Evolutionary conservation across 2,329 filamentous ascomycete genomes (phyloP), one percentile per base, ranked within the genome.

Genomic region (Chrysoporthe puriensis): DNA sequence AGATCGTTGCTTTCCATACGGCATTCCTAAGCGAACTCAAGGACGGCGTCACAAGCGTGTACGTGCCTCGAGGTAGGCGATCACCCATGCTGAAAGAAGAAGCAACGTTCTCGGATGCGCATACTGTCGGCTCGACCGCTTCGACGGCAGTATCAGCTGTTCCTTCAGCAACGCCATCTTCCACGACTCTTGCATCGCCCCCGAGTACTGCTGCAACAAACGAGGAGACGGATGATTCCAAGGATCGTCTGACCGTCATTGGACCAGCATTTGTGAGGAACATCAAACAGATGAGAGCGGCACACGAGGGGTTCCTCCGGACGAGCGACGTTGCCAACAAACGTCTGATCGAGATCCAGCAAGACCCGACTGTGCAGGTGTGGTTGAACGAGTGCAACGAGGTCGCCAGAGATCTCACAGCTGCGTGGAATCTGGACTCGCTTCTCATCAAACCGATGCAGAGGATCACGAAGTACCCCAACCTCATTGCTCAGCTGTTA

Each of bases 371-470:
- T 72, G 91, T 84, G 76, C 90, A 81, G 84, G 91, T 97, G 62
- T 99, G 96, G 96, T 84, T 98, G 61, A 91, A 91, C 68, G 95
- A 97, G 78, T 99, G 96, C 79, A 94, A 96, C 74, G 90, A 93
- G 73, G 94, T 95, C 74, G 94, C 95, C 14, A 92, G 93, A 73
- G 96, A 97, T 76, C 85, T 99, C 71, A 99, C 96, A 0, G 89
- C 90, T 36, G 95, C 96, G 0, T 99, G 96, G 96, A 92, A 97
- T 77, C 80, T 99, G 69, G 94, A 97, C 77, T 97, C 96, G 0
- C 84, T 99, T n/a, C 86, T 99, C 26, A 95, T 99, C 76, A 99
- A 99, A 79, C 96, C 96, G 1, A 94, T 97, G 77, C 96, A 99
- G 79, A 89, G 96, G 60, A 90, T 98, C 70, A 90, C 95, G 44